Evolutionary conservation across 1,139 yeast species (phyloP), one percentile per base, ranked within the genome.

Genomic region (Hanseniaspora uvarum): DNA sequence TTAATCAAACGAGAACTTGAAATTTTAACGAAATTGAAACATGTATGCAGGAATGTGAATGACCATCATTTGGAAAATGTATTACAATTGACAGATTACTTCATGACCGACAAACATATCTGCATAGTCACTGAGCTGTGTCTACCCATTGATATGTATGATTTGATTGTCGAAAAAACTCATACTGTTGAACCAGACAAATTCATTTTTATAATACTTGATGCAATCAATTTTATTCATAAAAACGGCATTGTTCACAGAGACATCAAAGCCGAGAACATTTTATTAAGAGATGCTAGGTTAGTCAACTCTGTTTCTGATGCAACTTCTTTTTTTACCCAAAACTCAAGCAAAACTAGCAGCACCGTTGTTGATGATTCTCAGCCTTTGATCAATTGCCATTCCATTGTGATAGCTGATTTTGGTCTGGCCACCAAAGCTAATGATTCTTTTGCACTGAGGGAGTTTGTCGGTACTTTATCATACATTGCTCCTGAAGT

Each of bases 201-300:
- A 65, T 1, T 80, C 77, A 56, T 78, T 80, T 1, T 28, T 70
- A 76, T 54, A 62, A 76, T 31, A 58, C 38, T 72, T 12, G 70
- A 75, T 12, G 92, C 94, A 0, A 71, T 88, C 47, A 72, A 74
- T 14, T 84, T 86, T 62, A 70, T 87, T 59, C 95, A 87, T 67
- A 67, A 72, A 6, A 81, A 83, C 59, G 80, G 81, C 52, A 79
- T 87, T 47, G 85, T 87, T 14, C 96, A 88, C 65, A 75, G 96
- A 55, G 96, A 88, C 65, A 73, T 88, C 58, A 88, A 88, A 67
- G 95, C 96, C 0, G 96, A 88, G 63, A 88, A 88, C 62, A 77
- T 88, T 56, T 70, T 88, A 54, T 76, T 87, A 62, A 59, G 70
- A 52, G 67, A 72, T 6, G 61, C 67, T 23, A 72, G 67, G 47